Percentiles rank a stretch among this genome's conserved stretches.
These are phyloP conservation scores for Phlebopus sp. DNA, from an alignment of 1,284 basidiomycete genomes.

Conservation along the genomic window DNA sequence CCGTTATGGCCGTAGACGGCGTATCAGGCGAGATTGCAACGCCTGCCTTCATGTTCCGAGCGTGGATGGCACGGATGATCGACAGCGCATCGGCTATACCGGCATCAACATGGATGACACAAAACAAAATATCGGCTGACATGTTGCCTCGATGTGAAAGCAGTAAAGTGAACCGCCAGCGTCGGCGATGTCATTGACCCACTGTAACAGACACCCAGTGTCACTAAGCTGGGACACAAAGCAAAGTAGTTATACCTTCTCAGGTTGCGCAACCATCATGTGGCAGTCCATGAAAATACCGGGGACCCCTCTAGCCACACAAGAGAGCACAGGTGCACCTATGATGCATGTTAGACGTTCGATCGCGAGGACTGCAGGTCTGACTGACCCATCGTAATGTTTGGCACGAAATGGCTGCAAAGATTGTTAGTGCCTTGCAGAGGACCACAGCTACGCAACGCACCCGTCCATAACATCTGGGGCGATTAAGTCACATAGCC, in stretches of 20 bases:
- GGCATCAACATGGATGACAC: constrained; percentile 7
- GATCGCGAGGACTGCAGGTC: not conserved
- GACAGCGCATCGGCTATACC: constrained; percentile 64
- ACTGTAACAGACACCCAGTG: constrained; percentile 48
- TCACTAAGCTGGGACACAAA: not conserved
- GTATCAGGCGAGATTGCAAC: constrained; percentile 95
- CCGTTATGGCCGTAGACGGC: constrained; percentile 79
- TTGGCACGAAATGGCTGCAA: constrained; percentile 94
- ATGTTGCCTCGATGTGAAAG: constrained; percentile 95
- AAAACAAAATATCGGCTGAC: constrained; percentile 45
- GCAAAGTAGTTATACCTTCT: constrained; percentile 53
- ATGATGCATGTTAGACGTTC: constrained; percentile 15
- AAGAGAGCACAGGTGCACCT: constrained; percentile 89
- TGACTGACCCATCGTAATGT: constrained; percentile 88
- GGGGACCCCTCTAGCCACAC: constrained; percentile 87
- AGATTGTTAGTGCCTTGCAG: constrained; percentile 9
- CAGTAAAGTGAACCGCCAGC: constrained; percentile 96
- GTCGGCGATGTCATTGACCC: constrained; percentile 94
- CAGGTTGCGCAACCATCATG: constrained; percentile 98
- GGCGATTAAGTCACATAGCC: constrained; percentile 4
- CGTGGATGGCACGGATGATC: constrained; percentile 76
- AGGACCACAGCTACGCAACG: constrained; percentile 11
- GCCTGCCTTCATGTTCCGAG: constrained; percentile 82
- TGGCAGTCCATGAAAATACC: constrained; percentile 99
- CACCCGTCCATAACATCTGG: constrained; percentile 96